These are phyloP conservation scores for Phialemoniopsis sp. DNA, from an alignment of 2,329 filamentous ascomycete genomes.

Conservation along the genomic window DNA sequence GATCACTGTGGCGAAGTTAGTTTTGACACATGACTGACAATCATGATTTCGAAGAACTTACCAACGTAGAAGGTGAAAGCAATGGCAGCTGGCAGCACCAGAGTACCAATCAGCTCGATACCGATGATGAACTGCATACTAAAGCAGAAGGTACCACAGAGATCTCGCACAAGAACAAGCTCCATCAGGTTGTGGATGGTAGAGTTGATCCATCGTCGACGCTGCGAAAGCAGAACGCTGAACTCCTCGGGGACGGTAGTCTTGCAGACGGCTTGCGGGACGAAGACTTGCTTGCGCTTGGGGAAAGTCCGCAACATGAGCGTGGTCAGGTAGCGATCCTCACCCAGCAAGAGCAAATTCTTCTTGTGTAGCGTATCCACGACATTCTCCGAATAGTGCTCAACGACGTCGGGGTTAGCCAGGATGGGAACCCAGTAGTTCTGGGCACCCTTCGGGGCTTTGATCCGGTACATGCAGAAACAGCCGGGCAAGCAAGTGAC, in stretches of 20 bases:
- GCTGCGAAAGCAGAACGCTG: constrained; percentile 86
- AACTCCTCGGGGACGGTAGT: constrained; percentile 94
- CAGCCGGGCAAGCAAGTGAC: constrained; percentile 97
- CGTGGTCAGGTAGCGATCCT: constrained; percentile 93
- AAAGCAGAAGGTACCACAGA: constrained; percentile 99
- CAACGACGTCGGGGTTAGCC: constrained; percentile 96
- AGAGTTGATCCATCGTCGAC: constrained; percentile 98
- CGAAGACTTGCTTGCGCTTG: constrained; percentile 97
- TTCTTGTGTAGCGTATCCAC: constrained; percentile 98
- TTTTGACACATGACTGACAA: no score
- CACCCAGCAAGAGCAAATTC: constrained; percentile 85
- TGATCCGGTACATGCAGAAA: constrained; percentile 99
- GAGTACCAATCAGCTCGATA: constrained; percentile 88
- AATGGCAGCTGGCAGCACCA: constrained; percentile 93
- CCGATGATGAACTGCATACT: constrained; percentile 99
- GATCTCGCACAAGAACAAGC: constrained; percentile 86
- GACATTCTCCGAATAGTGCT: constrained; percentile 99
- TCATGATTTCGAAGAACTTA: constrained; percentile 49
- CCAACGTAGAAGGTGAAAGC: constrained; percentile 94
- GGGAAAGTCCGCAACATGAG: constrained; percentile 98
- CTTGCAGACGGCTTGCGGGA: constrained; percentile 98
- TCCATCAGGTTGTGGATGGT: constrained; percentile 99
- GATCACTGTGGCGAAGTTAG: constrained; percentile 52
- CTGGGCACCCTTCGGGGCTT: constrained; percentile 94
- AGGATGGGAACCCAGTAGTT: constrained; percentile 99